Evolutionary conservation across 495 filamentous ascomycete species (phyloP).

Genomic region (Trichoderma reesei): DNA sequence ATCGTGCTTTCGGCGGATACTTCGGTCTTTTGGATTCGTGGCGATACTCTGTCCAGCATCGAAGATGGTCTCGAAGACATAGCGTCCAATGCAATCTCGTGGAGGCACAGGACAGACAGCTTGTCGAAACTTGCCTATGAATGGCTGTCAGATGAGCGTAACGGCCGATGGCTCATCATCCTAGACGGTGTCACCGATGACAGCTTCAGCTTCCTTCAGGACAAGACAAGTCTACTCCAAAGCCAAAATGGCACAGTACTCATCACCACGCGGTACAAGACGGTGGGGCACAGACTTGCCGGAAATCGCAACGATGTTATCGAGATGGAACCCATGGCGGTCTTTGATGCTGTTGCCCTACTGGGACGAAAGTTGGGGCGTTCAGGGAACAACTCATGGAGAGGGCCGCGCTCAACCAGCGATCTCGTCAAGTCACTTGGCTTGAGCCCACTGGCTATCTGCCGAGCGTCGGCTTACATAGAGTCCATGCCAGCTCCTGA

Average conservation of each 20-base stretch:
- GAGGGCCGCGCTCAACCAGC: neutral
- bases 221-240: slow-evolving; percentile 24
- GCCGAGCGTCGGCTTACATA: slow-evolving; percentile 41
- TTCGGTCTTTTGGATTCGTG: slow-evolving; percentile 39
- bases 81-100: slow-evolving; percentile 22
- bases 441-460: slow-evolving; percentile 37
- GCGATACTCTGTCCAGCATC: slow-evolving; percentile 27
- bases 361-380: slow-evolving; percentile 12
- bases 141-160: slow-evolving; percentile 29
- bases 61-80: slow-evolving; percentile 32
- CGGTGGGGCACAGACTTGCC: slow-evolving; percentile 20
- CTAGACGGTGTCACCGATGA: slow-evolving; percentile 41
- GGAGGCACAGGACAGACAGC: slow-evolving; percentile 22
- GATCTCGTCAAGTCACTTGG: slow-evolving; percentile 19
- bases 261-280: slow-evolving; percentile 31
- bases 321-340: slow-evolving; percentile 26
- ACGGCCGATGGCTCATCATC: slow-evolving; percentile 38
- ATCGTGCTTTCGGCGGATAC: slow-evolving; percentile 22
- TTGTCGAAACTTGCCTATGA: slow-evolving; percentile 24
- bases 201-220: slow-evolving; percentile 27
- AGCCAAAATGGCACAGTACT: slow-evolving; percentile 26
- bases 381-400: neutral
- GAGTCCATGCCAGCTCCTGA: slow-evolving; percentile 11
- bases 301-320: slow-evolving; percentile 12
- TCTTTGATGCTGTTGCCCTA: slow-evolving; percentile 18